Evolutionary conservation across 2,329 filamentous ascomycete genomes (phyloP), one percentile per base, ranked within the genome.

Genomic region (Ampelomyces quisqualis): DNA sequence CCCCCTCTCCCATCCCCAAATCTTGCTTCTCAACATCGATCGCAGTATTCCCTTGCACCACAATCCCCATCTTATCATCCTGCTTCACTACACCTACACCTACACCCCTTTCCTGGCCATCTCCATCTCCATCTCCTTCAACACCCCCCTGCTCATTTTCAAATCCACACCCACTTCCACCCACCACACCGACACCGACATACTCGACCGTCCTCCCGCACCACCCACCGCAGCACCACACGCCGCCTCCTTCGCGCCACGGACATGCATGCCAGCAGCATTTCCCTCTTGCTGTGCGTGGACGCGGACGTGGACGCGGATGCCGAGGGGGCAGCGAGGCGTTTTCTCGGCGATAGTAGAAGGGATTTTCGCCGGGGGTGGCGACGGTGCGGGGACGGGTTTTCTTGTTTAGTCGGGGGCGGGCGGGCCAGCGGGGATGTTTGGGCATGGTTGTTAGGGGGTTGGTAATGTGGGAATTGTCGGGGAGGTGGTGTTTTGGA

Each of bases 151-250:
- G 9, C 7, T 10, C 10, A 2, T n/a, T 20, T 11, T 9, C 4
- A 34, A 10, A n/a, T 33, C 35, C 29, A 5, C 17, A 24, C 11
- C 14, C 13, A 6, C 24, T 7, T 9, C 9, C 24, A 32, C 26
- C 14, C 30, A 3, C 33, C n/a, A 9, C 7, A 21, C 17, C 2
- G 5, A 2, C 19, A 6, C n/a, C 5, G 28, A 31, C 14, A 11
- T 37, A 2, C 31, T 6, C 34, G 9, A 9, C 22, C 13, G 8
- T 3, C 20, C 15, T 6, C 23, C 34, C 10, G 21, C 36, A 38
- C 8, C 7, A 19, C 13, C 28, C 9, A n/a, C 28, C 36, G 26
- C 36, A 38, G 17, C 28, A 38, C 36, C 36, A 38, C 9, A 38
- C 15, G 4, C 13, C 11, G 3, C 28, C 36, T 20, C 3, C 15